Conservation (phyloP, 805 yeast species). For the Tetrapisispora pingtungensis region DNA sequence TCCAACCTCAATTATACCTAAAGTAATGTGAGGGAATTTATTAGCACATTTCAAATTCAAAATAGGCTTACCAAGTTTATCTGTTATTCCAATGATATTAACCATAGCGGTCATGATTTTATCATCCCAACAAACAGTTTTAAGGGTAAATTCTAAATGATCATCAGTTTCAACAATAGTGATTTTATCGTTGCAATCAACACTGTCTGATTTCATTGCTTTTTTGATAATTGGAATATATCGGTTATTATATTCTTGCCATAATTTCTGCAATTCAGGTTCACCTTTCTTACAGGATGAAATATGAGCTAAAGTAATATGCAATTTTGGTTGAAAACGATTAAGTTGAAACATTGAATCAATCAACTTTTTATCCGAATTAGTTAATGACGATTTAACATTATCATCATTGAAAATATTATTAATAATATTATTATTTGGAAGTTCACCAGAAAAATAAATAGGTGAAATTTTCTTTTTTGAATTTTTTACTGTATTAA, state of each 20-base stretch:
- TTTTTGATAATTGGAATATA: constrained; percentile 9
- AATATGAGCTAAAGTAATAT: constrained; percentile 56
- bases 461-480: constrained; percentile 26
- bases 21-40: constrained; percentile 56
- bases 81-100: constrained; percentile 12
- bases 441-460: constrained; percentile 39
- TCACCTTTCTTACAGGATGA: constrained; percentile 26
- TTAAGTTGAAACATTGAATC: constrained; percentile 6
- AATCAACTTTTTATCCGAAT: not conserved
- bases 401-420: not conserved
- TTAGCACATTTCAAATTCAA: constrained; percentile 31
- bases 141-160: constrained; percentile 34
- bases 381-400: not conserved
- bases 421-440: constrained; percentile 7
- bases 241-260: constrained; percentile 21
- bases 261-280: constrained; percentile 16
- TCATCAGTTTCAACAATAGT: constrained; percentile 13
- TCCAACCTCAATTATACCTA: constrained; percentile 44
- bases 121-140: constrained; percentile 40
- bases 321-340: constrained; percentile 47
- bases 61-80: constrained; percentile 7
- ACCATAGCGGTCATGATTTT: constrained; percentile 48
- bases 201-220: not conserved
- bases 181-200: not conserved
- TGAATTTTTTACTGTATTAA: constrained; percentile 2